Evolutionary conservation across 331 rosid genomes (phyloP), one percentile per base, ranked within the genome.

Genomic region (Phaseolus coccineus): DNA sequence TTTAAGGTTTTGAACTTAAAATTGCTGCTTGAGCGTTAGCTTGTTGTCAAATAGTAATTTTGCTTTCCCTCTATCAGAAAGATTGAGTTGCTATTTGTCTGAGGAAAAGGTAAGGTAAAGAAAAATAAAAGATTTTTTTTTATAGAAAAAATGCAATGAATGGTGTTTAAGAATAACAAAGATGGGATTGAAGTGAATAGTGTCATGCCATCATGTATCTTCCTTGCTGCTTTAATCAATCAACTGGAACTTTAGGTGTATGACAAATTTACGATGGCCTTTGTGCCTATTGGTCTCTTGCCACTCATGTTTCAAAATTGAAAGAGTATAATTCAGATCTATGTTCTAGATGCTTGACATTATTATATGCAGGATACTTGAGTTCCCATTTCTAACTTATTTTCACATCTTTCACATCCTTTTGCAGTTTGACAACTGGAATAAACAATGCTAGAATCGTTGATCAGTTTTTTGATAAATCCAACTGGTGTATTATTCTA

Each of bases 401-500:
- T 76, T 46, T 27, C 82, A 4, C 64, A 6, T 40, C 73, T 76
- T 46, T 27, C 82, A 4, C 64, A 6, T 40, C 73, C 30, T 73
- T 76, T 72, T 89, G 79, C 91, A 96, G 98, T 84, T 86, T 96
- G 76, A 86, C 84, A 42, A 85, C 88, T 73, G 97, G 93, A 65
- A 83, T 91, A 83, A 84, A 82, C 71, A 84, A 88, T 67, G 92
- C 93, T 16, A 84, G 85, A 75, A 69, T 96, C 46, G 89, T 96
- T 5, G 98, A 96, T 76, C 88, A 81, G 68, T 93, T 96, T 91
- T 96, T 80, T 51, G 94, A 95, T 85, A 93, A 96, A 85, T 91
- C 98, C 59, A 96, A 96, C 86, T 96, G 94, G 99, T 90, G 98
- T 48, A 83, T 90, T 81, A 83, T 89, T 87, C 97, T 96, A 16